Percentiles rank a stretch among this genome's conserved stretches.
Conservation (phyloP, 2,329 filamentous ascomycete species). For the Exophiala oligosperma region DNA sequence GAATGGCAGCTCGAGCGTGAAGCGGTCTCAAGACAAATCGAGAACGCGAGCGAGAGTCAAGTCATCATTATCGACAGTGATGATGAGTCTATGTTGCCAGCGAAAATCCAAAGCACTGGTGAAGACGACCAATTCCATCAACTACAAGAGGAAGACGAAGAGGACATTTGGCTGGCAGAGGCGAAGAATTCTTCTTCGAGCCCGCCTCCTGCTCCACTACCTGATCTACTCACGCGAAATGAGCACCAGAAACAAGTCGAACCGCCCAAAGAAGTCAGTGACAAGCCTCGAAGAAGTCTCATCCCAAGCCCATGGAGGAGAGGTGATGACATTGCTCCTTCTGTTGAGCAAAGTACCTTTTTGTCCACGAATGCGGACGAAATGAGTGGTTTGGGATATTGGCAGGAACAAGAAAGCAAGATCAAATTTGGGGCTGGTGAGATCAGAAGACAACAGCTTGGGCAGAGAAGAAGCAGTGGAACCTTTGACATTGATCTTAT, state of each 20-base stretch:
- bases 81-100: slow-evolving; percentile 14
- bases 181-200: slow-evolving; percentile 42
- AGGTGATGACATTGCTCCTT: slow-evolving; percentile 29
- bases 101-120: neutral
- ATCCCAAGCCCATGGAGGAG: slow-evolving; percentile 37
- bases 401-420: slow-evolving; percentile 16
- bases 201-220: slow-evolving; percentile 27
- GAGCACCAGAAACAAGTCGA: slow-evolving; percentile 8
- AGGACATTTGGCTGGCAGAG: slow-evolving; percentile 48
- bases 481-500: slow-evolving; percentile 27
- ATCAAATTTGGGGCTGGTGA: slow-evolving; percentile 22
- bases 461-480: slow-evolving; percentile 18
- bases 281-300: slow-evolving; percentile 26
- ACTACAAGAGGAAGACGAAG: slow-evolving; percentile 36
- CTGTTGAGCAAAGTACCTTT: slow-evolving; percentile 22
- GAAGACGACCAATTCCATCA: neutral
- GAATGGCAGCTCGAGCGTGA: slow-evolving; percentile 49
- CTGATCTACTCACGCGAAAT: neutral
- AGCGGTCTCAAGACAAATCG: slow-evolving; percentile 44
- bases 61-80: slow-evolving; percentile 45
- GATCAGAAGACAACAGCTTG: slow-evolving; percentile 13
- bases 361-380: slow-evolving; percentile 20
- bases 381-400: slow-evolving; percentile 23
- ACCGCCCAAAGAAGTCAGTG: slow-evolving; percentile 26
- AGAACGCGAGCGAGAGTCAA: slow-evolving; percentile 42